Conservation (phyloP, 208 protist genomes). For the Spironucleus salmonicida region DNA sequence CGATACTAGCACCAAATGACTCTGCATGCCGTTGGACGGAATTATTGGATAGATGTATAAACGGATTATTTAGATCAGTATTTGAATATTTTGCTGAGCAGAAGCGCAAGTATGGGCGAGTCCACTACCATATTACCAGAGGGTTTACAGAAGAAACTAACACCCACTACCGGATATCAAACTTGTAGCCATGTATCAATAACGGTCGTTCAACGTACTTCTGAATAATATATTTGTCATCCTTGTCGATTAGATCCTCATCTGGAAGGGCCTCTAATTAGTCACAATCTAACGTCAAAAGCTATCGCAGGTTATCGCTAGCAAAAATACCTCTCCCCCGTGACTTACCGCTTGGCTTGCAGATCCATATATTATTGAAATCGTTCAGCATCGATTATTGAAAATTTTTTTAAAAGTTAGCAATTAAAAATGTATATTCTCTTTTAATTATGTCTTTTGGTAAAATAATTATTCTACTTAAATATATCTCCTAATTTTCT, state of each 20-base stretch:
- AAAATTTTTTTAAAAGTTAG: no score
- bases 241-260: conserved; percentile 18
- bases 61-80: conserved; percentile 28
- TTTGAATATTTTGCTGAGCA: conserved; percentile 38
- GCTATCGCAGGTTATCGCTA: neutral
- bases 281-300: conserved; percentile 29
- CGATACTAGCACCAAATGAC: conserved; percentile 27
- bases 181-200: conserved; percentile 36
- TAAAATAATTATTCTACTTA: no score
- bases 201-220: conserved; percentile 39
- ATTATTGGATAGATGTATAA: conserved; percentile 44
- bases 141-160: conserved; percentile 42
- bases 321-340: conserved; percentile 35
- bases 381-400: no score
- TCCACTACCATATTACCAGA: conserved; percentile 41
- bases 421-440: no score
- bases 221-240: conserved; percentile 33
- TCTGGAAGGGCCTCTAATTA: conserved; percentile 22
- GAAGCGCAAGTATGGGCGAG: conserved; percentile 40
- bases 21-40: conserved; percentile 34
- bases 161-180: conserved; percentile 46
- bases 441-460: no score
- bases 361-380: conserved; percentile 46
- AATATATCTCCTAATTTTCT: no score
- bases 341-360: conserved; percentile 44